A percentile compares a stretch with the other conserved stretches of the same genome.
Evolutionary conservation across 1,284 basidiomycete species (phyloP).

Genomic region (Coniophora puteana): DNA sequence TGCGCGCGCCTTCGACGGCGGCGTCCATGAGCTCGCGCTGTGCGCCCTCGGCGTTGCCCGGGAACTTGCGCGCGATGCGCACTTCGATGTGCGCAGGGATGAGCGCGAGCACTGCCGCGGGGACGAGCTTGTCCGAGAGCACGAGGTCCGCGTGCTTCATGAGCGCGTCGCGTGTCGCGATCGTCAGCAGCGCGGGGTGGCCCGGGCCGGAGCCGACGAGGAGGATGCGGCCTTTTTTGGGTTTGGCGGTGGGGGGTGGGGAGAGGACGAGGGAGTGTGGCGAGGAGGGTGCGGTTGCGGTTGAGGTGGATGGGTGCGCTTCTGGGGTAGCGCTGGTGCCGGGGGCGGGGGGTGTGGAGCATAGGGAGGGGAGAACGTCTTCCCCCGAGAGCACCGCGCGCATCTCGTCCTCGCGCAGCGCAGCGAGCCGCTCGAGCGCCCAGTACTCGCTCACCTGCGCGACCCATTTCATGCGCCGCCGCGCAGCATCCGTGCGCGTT

Average conservation of each 20-base stretch:
- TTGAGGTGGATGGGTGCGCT: neutral
- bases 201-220: constrained; percentile 95
- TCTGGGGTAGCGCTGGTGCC: neutral
- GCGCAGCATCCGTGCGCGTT: constrained; percentile 45
- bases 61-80: constrained; percentile 94
- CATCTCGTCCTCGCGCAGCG: constrained; percentile 71
- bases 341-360: constrained; percentile 7
- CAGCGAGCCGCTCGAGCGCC: constrained; percentile 77
- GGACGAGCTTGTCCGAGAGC: constrained; percentile 97
- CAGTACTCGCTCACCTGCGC: constrained; percentile 94
- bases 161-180: constrained; percentile 81
- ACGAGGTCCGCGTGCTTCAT: constrained; percentile 82
- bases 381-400: constrained; percentile 51
- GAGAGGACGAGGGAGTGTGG: constrained; percentile 21
- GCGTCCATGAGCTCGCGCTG: constrained; percentile 93
- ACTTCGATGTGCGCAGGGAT: constrained; percentile 73
- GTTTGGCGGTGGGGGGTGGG: constrained; percentile 28
- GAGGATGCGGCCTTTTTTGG: constrained; percentile 68
- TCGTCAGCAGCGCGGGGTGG: constrained; percentile 87
- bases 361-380: constrained; percentile 13
- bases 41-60: constrained; percentile 93
- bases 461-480: constrained; percentile 81
- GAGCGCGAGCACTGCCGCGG: constrained; percentile 82
- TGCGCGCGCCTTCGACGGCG: constrained; percentile 76
- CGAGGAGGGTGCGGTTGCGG: constrained; percentile 12